phyloP scores from a whole-genome alignment of 2,329 filamentous ascomycete species.

The Pseudogymnoascus sp. region DNA sequence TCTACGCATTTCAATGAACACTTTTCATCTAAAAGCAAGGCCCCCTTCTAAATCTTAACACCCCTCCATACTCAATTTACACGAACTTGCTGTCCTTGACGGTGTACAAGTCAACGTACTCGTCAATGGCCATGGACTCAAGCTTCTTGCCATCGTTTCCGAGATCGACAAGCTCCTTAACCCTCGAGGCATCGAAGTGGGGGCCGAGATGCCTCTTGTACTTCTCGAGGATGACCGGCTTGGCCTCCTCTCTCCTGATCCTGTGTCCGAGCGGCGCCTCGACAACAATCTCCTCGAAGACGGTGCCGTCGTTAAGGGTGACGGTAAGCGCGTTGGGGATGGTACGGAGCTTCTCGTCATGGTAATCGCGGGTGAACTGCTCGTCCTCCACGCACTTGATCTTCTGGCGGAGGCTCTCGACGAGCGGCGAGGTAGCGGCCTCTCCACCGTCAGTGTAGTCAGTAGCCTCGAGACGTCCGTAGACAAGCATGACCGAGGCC shows the following conservation, averaged over 20 bases:
- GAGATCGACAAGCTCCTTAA: constrained; percentile 75
- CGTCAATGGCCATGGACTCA: constrained; percentile 75
- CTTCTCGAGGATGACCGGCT: constrained; percentile 93
- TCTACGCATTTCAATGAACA: neutral
- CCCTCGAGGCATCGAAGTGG: constrained; percentile 68
- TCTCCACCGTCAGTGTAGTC: constrained; percentile 93
- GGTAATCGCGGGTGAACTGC: constrained; percentile 91
- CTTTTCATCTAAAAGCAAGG: constrained; percentile 3
- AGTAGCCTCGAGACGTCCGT: constrained; percentile 82
- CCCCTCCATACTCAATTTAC: constrained; percentile 18
- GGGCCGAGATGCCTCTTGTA: constrained; percentile 85
- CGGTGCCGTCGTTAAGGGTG: constrained; percentile 86
- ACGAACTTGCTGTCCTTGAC: constrained; percentile 55
- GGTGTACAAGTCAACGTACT: constrained; percentile 82
- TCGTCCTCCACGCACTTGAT: constrained; percentile 96
- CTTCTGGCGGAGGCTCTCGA: constrained; percentile 85
- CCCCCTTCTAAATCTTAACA: neutral
- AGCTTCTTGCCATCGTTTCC: constrained; percentile 67
- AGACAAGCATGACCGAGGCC: constrained; percentile 91
- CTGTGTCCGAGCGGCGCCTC: constrained; percentile 93
- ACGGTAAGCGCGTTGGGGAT: constrained; percentile 97
- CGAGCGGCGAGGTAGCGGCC: constrained; percentile 79
- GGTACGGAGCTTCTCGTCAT: constrained; percentile 84
- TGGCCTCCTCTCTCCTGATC: constrained; percentile 86
- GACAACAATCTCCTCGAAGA: constrained; percentile 82